Percentiles rank a stretch among this genome's conserved stretches.
Conservation (phyloP, 768 basidiomycete species). For the Mycena latifolia region DNA sequence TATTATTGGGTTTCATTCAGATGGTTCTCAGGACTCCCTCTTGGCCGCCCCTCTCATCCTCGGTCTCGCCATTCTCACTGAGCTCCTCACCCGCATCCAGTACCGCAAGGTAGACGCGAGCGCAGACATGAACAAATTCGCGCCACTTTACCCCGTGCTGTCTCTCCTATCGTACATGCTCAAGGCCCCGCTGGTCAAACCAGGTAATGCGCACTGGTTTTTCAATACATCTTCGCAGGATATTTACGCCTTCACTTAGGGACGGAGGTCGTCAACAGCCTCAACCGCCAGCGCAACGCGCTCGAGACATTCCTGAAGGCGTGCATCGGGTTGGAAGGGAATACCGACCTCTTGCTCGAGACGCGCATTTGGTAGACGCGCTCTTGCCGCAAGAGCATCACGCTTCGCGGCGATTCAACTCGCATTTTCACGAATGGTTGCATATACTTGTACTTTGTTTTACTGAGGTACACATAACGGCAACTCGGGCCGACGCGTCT, state of each 20-base stretch:
- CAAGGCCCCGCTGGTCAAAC: slow-evolving; percentile 96
- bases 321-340: slow-evolving; percentile 88
- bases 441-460: no score
- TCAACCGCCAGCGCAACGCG: slow-evolving; percentile 94
- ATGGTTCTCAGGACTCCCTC: slow-evolving; percentile 79
- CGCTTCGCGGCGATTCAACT: neutral
- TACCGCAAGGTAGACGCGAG: slow-evolving; percentile 72
- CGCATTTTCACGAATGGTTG: no score
- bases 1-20: slow-evolving; percentile 6
- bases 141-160: slow-evolving; percentile 90
- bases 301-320: slow-evolving; percentile 95
- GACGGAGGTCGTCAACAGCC: slow-evolving; percentile 93
- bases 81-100: slow-evolving; percentile 65
- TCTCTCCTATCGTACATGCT: slow-evolving; percentile 97
- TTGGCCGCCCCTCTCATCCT: slow-evolving; percentile 96
- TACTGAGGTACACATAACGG: no score
- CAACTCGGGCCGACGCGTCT: no score
- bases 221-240: no score
- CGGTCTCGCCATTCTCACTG: slow-evolving; percentile 92
- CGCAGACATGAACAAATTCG: slow-evolving; percentile 69
- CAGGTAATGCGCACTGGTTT: slow-evolving; percentile 39
- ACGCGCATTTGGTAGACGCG: slow-evolving; percentile 84
- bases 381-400: neutral
- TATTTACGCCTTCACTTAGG: slow-evolving; percentile 47
- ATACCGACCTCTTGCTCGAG: slow-evolving; percentile 86